Evolutionary conservation across 306 rosid species (phyloP), one percentile per base, ranked within the genome.

Genomic region (Ochetophila trinervis): DNA sequence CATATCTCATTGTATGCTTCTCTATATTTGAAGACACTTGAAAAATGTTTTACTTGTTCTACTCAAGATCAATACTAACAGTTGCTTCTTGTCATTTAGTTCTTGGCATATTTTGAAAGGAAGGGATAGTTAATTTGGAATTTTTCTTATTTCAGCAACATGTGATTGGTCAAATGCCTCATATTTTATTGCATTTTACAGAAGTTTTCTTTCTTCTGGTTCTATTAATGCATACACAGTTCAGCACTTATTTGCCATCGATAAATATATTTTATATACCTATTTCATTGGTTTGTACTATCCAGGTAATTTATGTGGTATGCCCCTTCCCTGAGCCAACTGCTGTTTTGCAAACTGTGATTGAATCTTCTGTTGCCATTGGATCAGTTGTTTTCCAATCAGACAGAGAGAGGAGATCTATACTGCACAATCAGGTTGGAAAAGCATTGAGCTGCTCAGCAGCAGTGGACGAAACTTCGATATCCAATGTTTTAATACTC

Each of bases 301-400:
- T 75, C 53, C 86, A 93, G 98, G 98, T 93, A 66, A 79, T 93
- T 62, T 93, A 93, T 83, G 98, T 93, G 66, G 90, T 93, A 37
- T 93, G 98, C 84, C 98, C 98, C 52, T 89, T 93, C 77, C 98
- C 98, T 13, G 98, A 93, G 76, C 95, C 98, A 40, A 77, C 86
- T 77, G 95, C 96, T 69, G 80, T 93, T 79, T 84, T 93, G 65
- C 93, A 84, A 85, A 93, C 98, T 53, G 86, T 93, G 30, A 67
- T 87, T 76, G 97, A 93, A 76, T 82, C 98, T 62, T 84, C 97
- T 77, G 90, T 93, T 74, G 86, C 98, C 65, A 74, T 93, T 47
- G 98, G 98, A 67, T 87, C 98, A 1, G 91, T 86, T 77, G 73
- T 79, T 80, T 93, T 85, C 67, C 93, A 84, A 64, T 83, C 88